Conservation (phyloP, 129 eudicot genomes). For the Cynara cardunculus region DNA sequence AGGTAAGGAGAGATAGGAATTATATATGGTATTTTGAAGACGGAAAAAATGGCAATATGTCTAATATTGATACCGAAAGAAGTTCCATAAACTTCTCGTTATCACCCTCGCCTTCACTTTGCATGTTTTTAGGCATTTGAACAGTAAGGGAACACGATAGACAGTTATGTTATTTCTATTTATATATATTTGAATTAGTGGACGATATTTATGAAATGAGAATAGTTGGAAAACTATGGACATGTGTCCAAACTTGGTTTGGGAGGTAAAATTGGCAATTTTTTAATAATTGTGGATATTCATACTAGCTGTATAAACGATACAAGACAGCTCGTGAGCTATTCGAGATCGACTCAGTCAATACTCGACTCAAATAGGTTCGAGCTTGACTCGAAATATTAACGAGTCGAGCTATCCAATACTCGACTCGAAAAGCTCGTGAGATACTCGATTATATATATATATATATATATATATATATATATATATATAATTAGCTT, state of each 20-base stretch:
- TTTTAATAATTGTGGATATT: too few species aligned
- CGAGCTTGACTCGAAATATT: too few species aligned
- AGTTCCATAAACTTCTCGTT: constrained; percentile 25
- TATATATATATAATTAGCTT: too few species aligned
- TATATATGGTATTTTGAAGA: constrained; percentile 25
- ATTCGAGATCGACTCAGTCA: too few species aligned
- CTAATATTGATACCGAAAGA: not conserved
- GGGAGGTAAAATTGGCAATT: not conserved
- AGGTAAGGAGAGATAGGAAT: not conserved
- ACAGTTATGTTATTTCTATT: not conserved
- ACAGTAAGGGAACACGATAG: not conserved
- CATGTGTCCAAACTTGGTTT: not conserved
- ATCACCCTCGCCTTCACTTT: not conserved
- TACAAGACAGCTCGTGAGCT: too few species aligned
- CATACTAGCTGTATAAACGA: not conserved
- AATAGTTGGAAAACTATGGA: not conserved
- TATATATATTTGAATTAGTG: not conserved
- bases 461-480: too few species aligned
- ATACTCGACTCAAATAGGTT: too few species aligned
- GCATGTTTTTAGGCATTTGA: constrained; percentile 25
- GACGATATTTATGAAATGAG: not conserved
- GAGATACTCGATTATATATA: too few species aligned
- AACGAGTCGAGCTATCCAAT: too few species aligned
- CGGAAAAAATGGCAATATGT: constrained; percentile 1
- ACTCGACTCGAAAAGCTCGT: too few species aligned